phyloP scores from a whole-genome alignment of 208 protist species.

The Crithidia expoeki region DNA sequence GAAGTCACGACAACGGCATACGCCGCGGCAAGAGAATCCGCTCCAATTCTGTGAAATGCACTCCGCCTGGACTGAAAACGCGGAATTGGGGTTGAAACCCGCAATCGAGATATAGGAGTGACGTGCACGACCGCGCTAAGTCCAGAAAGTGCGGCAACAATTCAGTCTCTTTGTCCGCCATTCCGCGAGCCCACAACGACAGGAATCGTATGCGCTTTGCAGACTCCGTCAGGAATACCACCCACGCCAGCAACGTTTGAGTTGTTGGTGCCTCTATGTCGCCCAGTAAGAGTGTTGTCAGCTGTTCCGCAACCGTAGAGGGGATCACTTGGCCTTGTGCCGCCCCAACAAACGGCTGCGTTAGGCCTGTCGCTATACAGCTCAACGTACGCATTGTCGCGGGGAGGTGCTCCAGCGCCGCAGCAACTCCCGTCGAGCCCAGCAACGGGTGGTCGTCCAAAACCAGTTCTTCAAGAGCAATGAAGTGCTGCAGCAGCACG shows the following conservation, averaged over 20 bases:
- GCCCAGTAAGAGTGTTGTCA: slow-evolving; percentile 50
- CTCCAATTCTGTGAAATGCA: slow-evolving; percentile 59
- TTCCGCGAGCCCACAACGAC: slow-evolving; percentile 65
- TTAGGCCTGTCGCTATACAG: slow-evolving; percentile 48
- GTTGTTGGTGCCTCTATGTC: slow-evolving; percentile 46
- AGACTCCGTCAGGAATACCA: slow-evolving; percentile 24
- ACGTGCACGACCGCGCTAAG: slow-evolving; percentile 36
- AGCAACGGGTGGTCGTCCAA: slow-evolving; percentile 61
- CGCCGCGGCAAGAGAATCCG: slow-evolving; percentile 44
- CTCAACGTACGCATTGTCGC: slow-evolving; percentile 39
- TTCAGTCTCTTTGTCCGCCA: slow-evolving; percentile 48
- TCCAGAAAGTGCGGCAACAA: slow-evolving; percentile 27
- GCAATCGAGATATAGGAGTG: slow-evolving; percentile 63
- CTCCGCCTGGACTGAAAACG: slow-evolving; percentile 28
- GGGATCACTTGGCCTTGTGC: slow-evolving; percentile 36
- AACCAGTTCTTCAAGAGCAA: slow-evolving; percentile 51
- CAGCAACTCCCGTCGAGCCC: slow-evolving; percentile 34
- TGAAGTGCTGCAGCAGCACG: slow-evolving; percentile 46
- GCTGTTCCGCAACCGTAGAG: slow-evolving; percentile 28
- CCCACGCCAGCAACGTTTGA: slow-evolving; percentile 35
- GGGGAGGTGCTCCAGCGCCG: slow-evolving; percentile 37
- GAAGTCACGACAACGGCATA: slow-evolving; percentile 15
- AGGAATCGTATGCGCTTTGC: slow-evolving; percentile 40
- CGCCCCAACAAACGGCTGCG: slow-evolving; percentile 19
- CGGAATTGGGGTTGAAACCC: slow-evolving; percentile 72